Base-by-base conservation (phyloP, 305 asterid genomes). In the Fraxinus angustifolia region DNA sequence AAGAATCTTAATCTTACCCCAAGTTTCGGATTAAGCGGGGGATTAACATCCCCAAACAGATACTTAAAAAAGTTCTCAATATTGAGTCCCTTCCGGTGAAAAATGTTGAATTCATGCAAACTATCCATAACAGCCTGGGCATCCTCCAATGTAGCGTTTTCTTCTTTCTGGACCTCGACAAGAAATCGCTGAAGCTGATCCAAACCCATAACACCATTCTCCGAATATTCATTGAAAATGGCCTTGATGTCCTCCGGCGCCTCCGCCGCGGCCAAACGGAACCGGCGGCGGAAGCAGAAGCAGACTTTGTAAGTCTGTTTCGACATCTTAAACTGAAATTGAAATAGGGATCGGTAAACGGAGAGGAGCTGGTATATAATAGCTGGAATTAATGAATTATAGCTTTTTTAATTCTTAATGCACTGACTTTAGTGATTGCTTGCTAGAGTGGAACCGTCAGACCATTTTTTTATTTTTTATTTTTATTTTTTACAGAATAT, bases 271-370 rank as follows among this genome's bases (percentile, higher is more conserved):
- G 92, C 85, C 23, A 90, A 79, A 74, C 86, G 91, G 89, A 93
- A 96, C 42, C 97, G 91, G 28, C 99, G 97, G 26, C 93, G 92
- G 94, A 90, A 96, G 82, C 96, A 96, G 90, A 93, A 94, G 84
- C 98, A 94, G 31, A 95, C 92, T 73, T 86, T 91, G 91, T 91
- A 95, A n/a, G 92, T 89, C 85, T 92, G 97, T 82, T 91, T 92
- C 31, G 95, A 87, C 98, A 90, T 94, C 75, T 38, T 68, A 14
- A 68, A 30, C 74, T 6, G 40, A 28, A 30, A 68, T 28, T 4
- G 82, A 34, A 68, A 28, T 68, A 30, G 74, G 40, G 40, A 68
- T 68, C 74, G 36, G 21, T 30, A 68, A 6, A 68, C 40, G 21
- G 40, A 68, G 74, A 68, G 38, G 74, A 68, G 40, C 40, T 28